Evolutionary conservation across 1,139 yeast species (phyloP), one percentile per base, ranked within the genome.

Genomic region (Debaryomycetaceae sp.): DNA sequence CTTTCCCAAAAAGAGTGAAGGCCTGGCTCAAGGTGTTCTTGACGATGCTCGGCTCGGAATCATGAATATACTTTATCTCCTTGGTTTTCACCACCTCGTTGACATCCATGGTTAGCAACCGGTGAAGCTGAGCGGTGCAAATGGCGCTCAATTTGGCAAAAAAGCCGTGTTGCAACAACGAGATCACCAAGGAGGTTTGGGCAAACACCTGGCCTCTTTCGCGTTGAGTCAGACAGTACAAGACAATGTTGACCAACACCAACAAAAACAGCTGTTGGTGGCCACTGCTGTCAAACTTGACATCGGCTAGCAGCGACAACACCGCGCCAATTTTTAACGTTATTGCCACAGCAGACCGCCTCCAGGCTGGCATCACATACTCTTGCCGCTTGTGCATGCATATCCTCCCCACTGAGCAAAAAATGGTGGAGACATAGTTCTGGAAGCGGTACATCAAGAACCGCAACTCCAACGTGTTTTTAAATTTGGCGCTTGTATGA

Each of bases 391-490:
- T 64, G 32, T 65, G 70, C 57, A 65, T 56, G 25, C 63, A 54
- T 9, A 71, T 53, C 20, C 70, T 53, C 2, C 67, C 65, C 10
- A 71, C 39, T 11, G 69, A 51, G 15, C 60, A 51, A 28, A 70
- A 60, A 4, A 67, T 41, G 28, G 60, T 58, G 4, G 72, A 54
- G 3, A 73, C 53, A 43, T 73, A 66, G 4, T 74, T 66, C 38
- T 74, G 81, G 18, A 76, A 53, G 28, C 72, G 65, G 34, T 70
- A 65, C 28, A 65, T 53, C 25, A 78, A 58, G 36, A 64, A 63
- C 34, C 86, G 65, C 14, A 78, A 48, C 40, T 78, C 78, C 2
- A 74, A 53, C 0, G 81, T 56, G 43, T 82, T 83, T 43, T 81
- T 82, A 53, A 63, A 76, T 38, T 72, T 71, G 1, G 81, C 72